phyloP scores from a whole-genome alignment of 331 rosid genomes.

The Erythrophleum ivorense region DNA sequence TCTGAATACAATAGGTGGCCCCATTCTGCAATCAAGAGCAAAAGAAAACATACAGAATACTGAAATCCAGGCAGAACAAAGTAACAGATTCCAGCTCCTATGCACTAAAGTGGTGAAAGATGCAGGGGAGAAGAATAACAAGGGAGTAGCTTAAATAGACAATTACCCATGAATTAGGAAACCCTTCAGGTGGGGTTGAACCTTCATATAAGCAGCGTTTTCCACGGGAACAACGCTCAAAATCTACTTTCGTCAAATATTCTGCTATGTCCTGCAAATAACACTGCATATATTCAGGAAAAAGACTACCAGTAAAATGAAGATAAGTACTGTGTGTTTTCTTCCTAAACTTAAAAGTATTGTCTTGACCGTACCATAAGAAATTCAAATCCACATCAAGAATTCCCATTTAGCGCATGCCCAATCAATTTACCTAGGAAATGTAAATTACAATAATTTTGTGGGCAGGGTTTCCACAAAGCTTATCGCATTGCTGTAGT shows the following conservation, averaged over 20 bases:
- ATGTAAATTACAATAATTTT: too few relatives aligned
- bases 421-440: too few relatives aligned
- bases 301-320: too few relatives aligned
- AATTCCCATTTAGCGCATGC: too few relatives aligned
- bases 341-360: too few relatives aligned
- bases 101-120: background rate
- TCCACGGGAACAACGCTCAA: slow-evolving; percentile 87
- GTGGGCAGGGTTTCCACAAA: too few relatives aligned
- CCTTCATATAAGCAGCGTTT: slow-evolving; percentile 95
- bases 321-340: too few relatives aligned
- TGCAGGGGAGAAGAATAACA: background rate
- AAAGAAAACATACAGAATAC: slow-evolving; percentile 13
- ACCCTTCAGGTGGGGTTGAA: slow-evolving; percentile 89
- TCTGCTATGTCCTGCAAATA: slow-evolving; percentile 81
- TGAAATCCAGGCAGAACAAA: background rate
- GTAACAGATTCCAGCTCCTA: background rate
- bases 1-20: slow-evolving; percentile 78
- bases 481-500: too few relatives aligned
- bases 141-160: slow-evolving; percentile 14
- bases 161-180: slow-evolving; percentile 94
- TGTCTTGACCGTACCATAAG: too few relatives aligned
- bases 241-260: slow-evolving; percentile 76
- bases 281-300: background rate
- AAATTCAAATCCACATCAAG: too few relatives aligned
- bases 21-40: slow-evolving; percentile 68